Evolutionary conservation across 176 grass and related monocot species (phyloP), one percentile per base, ranked within the genome.

Genomic region (Leersia perrieri): DNA sequence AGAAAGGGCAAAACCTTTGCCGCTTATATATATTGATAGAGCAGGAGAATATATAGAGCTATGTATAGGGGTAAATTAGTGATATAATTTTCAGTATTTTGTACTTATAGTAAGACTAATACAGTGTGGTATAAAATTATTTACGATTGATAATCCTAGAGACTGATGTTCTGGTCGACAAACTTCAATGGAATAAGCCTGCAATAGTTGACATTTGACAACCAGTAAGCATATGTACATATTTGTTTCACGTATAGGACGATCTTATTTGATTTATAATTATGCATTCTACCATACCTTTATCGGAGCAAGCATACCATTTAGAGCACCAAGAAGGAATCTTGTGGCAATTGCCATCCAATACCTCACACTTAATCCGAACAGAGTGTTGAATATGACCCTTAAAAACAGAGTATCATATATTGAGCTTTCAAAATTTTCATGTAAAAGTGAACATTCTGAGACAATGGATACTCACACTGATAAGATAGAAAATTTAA

Each of bases 121-220:
- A 49, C 1, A 18, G 45, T 49, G 45, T 49, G 44, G 14, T 51
- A 53, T n/a, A 8, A 22, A 53, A 22, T 53, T 53, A 67, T 41
- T 72, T 89, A 97, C 91, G 23, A 97, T 42, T 81, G 91, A 93
- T 81, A 93, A 29, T 40, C 80, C 91, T 10, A 97, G 14, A 53
- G 91, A 86, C 41, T 93, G 91, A 58, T 97, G 88, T 80, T 97
- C 88, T 39, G 84, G 32, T 66, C 63, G 82, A 76, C 91, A 91
- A 47, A 97, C 84, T 93, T 97, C 94, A 47, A 93, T 68, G 7
- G 88, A 76, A 63, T 93, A 97, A 7, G 94, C 91, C 94, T 97
- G 13, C 47, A 22, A 22, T 51, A 20, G 5, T 51, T 51, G 5
- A 51, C 5, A 20, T 1, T 51, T 51, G 5, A 51, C 5, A 51